Evolutionary conservation across 1,139 yeast genomes (phyloP).

Genomic region (Magnusiomyces sp.): DNA sequence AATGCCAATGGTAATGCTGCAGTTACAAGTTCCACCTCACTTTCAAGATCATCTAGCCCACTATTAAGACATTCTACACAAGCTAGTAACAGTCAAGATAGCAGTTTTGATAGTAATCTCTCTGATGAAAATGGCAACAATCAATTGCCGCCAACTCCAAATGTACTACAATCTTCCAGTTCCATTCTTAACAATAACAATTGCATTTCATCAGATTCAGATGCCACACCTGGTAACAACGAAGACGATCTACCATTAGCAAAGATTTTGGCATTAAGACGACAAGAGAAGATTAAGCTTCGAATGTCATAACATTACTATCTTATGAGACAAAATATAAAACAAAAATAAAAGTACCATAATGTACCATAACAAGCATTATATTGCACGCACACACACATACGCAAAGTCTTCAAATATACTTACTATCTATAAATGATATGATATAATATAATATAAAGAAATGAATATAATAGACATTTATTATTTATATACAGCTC

Average conservation of each 20-base stretch:
- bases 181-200: not conserved
- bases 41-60: not conserved
- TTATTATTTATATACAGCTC: no score
- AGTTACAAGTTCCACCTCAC: not conserved
- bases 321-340: not conserved
- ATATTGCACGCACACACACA: no score
- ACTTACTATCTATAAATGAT: no score
- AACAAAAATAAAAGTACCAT: constrained; percentile 1
- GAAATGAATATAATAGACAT: no score
- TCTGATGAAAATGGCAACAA: no score
- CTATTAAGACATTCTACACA: not conserved
- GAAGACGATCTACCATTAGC: constrained; percentile 15
- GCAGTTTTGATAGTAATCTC: not conserved
- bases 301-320: constrained; percentile 5
- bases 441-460: no score
- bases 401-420: no score
- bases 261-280: constrained; percentile 12
- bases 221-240: not conserved
- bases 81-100: not conserved
- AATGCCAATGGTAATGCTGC: not conserved
- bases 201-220: not conserved
- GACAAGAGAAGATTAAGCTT: constrained; percentile 12
- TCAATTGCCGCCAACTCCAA: no score
- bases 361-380: not conserved
- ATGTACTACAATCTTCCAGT: not conserved